Evolutionary conservation across 805 yeast genomes (phyloP).

Genomic region (Wickerhamiella sorbophila): DNA sequence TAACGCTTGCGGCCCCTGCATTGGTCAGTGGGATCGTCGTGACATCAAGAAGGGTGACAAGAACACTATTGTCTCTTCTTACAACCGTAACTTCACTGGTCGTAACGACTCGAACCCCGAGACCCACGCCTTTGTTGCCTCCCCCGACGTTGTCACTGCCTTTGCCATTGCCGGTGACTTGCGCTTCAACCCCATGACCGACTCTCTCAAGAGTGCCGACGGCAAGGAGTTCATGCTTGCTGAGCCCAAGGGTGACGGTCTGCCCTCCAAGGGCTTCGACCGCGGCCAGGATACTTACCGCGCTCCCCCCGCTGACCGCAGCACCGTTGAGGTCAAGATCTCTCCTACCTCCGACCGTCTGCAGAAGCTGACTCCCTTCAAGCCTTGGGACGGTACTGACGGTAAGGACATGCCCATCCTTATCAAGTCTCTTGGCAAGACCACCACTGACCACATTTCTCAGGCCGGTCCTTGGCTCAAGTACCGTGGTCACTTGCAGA

Average conservation of each 20-base stretch:
- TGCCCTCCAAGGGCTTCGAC: constrained; percentile 82
- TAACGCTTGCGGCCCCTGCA: constrained; percentile 98
- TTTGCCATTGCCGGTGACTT: constrained; percentile 93
- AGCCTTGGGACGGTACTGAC: constrained; percentile 94
- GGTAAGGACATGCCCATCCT: constrained; percentile 78
- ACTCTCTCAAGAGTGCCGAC: constrained; percentile 69
- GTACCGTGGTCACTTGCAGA: constrained; percentile 98
- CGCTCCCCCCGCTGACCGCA: constrained; percentile 88
- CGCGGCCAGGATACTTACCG: constrained; percentile 91
- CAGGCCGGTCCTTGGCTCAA: constrained; percentile 99
- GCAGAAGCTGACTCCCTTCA: constrained; percentile 86
- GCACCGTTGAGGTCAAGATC: constrained; percentile 56
- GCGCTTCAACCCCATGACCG: constrained; percentile 91
- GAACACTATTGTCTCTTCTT: constrained; percentile 92
- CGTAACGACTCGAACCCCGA: constrained; percentile 98
- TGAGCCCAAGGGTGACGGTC: constrained; percentile 82
- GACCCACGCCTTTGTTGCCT: constrained; percentile 92
- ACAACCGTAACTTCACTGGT: constrained; percentile 95
- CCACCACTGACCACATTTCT: constrained; percentile 98
- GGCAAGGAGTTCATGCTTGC: constrained; percentile 82
- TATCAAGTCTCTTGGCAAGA: constrained; percentile 92
- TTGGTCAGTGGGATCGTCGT: constrained; percentile 98
- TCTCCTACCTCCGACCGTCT: constrained; percentile 91
- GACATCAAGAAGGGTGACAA: constrained; percentile 86
- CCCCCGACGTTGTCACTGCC: constrained; percentile 93